Evolutionary conservation across 164 flowering plant species (phyloP).

Genomic region (Liquidambar formosana): DNA sequence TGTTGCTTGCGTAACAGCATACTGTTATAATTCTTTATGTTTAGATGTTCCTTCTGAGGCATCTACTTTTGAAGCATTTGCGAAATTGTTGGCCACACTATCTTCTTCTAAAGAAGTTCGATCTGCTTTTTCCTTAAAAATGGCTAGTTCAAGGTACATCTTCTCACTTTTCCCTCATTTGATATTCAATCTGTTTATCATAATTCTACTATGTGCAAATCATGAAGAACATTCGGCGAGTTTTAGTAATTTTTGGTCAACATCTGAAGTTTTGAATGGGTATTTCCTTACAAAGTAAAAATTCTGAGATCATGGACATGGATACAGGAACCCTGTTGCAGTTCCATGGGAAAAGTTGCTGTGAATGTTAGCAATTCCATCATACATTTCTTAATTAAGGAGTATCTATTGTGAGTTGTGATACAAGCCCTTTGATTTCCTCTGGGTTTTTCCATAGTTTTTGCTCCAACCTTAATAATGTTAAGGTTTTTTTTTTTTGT

Average conservation of each 20-base stretch:
- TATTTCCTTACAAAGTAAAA: no score
- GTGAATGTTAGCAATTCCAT: no score
- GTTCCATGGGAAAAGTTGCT: no score
- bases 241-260: background rate
- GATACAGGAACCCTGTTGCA: no score
- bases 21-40: conserved; percentile 74
- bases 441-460: no score
- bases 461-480: no score
- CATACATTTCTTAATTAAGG: no score
- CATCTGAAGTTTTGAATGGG: conserved; percentile 4
- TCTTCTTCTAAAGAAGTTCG: conserved; percentile 90
- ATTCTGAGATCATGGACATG: no score
- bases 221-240: background rate
- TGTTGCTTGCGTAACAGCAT: conserved; percentile 92
- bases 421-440: no score
- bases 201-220: background rate
- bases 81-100: conserved; percentile 73
- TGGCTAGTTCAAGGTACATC: conserved; percentile 75
- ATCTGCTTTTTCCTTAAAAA: conserved; percentile 65
- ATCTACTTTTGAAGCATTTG: conserved; percentile 94
- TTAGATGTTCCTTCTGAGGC: conserved; percentile 77
- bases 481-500: no score
- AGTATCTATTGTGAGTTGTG: no score
- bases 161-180: background rate
- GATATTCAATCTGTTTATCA: background rate